phyloP scores from a whole-genome alignment of 176 grass and related monocot species.

The bread wheat (Triticum aestivum) region IWGSC_CS_RefSeq_v2.1 NC_057802.1:350507142-350507641 shows the following conservation, averaged over 20 bases:
- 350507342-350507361: not conserved
- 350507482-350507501: not conserved
- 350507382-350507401: not conserved
- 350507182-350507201: constrained; percentile 8
- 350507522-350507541: not conserved
- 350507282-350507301: not conserved
- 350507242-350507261: constrained; percentile 23
- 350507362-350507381: not conserved
- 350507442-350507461: not conserved
- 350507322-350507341: not conserved
- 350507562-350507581: not conserved
- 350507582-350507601: not conserved
- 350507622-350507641: constrained; percentile 15
- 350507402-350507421: not conserved
- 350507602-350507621: not conserved
- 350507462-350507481: not conserved
- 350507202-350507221: not conserved
- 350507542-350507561: not conserved
- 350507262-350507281: not conserved
- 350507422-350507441: not conserved
- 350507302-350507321: not conserved
- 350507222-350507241: not conserved
- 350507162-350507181: not conserved
- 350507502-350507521: not conserved
- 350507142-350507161: not conserved